phyloP scores from a whole-genome alignment of 768 basidiomycete species.

The Pulveroboletus ravenelii region DNA sequence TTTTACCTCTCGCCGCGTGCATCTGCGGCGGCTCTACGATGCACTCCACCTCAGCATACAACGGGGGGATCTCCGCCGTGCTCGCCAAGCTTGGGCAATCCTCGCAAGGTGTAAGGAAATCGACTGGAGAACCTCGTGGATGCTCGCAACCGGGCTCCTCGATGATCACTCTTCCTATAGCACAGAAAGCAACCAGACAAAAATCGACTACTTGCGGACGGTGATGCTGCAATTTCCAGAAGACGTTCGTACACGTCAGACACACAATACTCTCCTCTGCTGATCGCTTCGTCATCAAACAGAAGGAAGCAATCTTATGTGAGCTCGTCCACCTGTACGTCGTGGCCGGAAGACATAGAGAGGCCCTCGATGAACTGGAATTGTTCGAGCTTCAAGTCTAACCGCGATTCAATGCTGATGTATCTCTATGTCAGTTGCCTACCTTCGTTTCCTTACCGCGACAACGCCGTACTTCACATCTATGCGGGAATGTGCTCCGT shows the following conservation, averaged over 20 bases:
- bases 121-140: slow-evolving; percentile 71
- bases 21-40: slow-evolving; percentile 72
- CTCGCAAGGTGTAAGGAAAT: slow-evolving; percentile 75
- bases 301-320: slow-evolving; percentile 74
- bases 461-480: slow-evolving; percentile 71
- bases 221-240: slow-evolving; percentile 70
- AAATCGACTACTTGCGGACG: slow-evolving; percentile 56
- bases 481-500: slow-evolving; percentile 78
- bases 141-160: slow-evolving; percentile 56
- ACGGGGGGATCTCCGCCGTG: slow-evolving; percentile 57
- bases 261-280: slow-evolving; percentile 3
- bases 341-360: slow-evolving; percentile 47
- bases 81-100: slow-evolving; percentile 68
- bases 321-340: slow-evolving; percentile 73
- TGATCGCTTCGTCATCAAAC: slow-evolving; percentile 9
- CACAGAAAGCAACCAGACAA: slow-evolving; percentile 29
- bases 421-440: slow-evolving; percentile 54
- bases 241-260: slow-evolving; percentile 43
- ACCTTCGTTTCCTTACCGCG: slow-evolving; percentile 82
- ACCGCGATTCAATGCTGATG: background rate
- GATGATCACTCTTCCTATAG: slow-evolving; percentile 32
- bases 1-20: slow-evolving; percentile 57
- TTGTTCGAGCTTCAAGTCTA: slow-evolving; percentile 46
- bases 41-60: slow-evolving; percentile 68
- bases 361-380: slow-evolving; percentile 82